Percentiles rank a stretch among this genome's conserved stretches.
These are phyloP conservation scores for Vinca minor DNA, from an alignment of 257 asterid species.

Conservation along the genomic window DNA sequence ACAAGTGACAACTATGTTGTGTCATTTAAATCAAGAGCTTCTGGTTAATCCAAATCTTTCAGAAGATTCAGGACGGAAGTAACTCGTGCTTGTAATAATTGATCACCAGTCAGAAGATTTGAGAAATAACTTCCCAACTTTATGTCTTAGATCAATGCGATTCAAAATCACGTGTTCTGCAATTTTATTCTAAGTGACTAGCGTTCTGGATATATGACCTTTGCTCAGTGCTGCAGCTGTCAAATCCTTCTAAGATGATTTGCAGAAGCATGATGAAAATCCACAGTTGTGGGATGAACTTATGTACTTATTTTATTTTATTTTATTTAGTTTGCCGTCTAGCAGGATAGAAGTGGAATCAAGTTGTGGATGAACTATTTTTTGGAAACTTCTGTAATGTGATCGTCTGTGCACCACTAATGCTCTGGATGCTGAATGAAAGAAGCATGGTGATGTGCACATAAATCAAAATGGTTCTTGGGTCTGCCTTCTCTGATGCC, in stretches of 20 bases:
- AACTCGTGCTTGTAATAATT: too few relatives aligned
- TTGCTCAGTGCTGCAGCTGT: background rate
- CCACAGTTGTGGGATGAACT: background rate
- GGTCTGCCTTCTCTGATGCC: too few relatives aligned
- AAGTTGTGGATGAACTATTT: background rate
- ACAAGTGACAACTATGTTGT: too few relatives aligned
- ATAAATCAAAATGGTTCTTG: too few relatives aligned
- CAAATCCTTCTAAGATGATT: background rate
- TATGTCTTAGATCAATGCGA: background rate
- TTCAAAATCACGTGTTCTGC: background rate
- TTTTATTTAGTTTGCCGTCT: background rate
- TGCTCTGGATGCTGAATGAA: too few relatives aligned
- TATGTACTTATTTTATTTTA: background rate
- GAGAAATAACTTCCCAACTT: too few relatives aligned
- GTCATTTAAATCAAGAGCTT: too few relatives aligned
- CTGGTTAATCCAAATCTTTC: too few relatives aligned
- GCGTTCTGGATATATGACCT: background rate
- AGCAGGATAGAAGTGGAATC: background rate
- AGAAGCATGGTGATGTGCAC: too few relatives aligned
- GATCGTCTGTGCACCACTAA: too few relatives aligned
- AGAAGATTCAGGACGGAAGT: too few relatives aligned
- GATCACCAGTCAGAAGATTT: too few relatives aligned
- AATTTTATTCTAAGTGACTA: background rate
- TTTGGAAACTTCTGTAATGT: background rate
- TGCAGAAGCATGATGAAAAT: background rate